Evolutionary conservation across 305 asterid species (phyloP).

Genomic region (Rubia peregrina): DNA sequence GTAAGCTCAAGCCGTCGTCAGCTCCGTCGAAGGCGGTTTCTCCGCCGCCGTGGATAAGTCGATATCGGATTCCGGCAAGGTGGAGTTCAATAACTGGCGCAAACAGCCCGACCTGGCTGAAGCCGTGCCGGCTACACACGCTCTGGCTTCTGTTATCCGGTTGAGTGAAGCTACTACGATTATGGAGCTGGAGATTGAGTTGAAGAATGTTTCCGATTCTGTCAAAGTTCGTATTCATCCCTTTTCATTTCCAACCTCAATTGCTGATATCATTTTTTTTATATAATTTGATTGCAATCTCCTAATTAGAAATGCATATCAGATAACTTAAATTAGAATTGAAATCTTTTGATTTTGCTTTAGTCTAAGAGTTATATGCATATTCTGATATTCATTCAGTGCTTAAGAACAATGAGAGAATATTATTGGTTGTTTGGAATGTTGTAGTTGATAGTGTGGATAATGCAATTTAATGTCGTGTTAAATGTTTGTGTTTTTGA

Average conservation of each 20-base stretch:
- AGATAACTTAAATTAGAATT: neutral
- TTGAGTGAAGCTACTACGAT: conserved; percentile 76
- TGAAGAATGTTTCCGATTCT: conserved; percentile 71
- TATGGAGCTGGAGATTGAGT: conserved; percentile 96
- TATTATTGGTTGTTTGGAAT: neutral
- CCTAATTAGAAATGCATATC: neutral
- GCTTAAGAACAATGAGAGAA: too few species aligned
- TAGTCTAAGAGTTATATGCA: too few species aligned
- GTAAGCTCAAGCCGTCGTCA: conserved; percentile 73
- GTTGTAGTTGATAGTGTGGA: neutral
- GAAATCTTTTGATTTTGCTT: too few species aligned
- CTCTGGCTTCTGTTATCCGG: conserved; percentile 81
- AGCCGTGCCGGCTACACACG: conserved; percentile 95
- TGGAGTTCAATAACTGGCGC: conserved; percentile 78
- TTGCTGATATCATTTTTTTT: neutral
- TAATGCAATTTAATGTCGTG: conserved; percentile 5
- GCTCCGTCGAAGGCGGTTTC: conserved; percentile 20
- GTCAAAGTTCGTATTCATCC: conserved; percentile 43
- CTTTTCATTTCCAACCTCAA: neutral
- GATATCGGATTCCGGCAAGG: conserved; percentile 25
- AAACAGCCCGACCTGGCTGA: conserved; percentile 89
- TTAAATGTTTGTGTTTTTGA: conserved; percentile 10
- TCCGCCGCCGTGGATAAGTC: conserved; percentile 21
- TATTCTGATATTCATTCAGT: too few species aligned
- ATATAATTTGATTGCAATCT: neutral